Conservation (phyloP, 768 basidiomycete species). For the Termitomyces sp. region DNA sequence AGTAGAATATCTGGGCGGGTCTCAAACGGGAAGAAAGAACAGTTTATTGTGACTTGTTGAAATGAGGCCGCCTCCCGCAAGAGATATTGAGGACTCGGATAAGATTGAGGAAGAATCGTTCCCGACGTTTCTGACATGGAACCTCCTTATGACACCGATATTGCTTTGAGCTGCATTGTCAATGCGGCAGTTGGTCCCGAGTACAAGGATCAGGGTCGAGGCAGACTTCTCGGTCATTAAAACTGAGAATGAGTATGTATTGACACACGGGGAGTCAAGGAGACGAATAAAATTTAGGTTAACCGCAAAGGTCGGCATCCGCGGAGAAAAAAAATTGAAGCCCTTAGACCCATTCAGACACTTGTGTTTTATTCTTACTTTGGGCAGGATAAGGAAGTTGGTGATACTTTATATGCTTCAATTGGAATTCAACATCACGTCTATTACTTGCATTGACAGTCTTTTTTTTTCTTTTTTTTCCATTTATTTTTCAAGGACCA, state of each 20-base stretch:
- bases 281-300: background rate
- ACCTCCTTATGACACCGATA: background rate
- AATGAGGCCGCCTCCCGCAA: background rate
- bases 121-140: constrained; percentile 1
- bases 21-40: background rate
- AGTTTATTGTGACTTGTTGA: background rate
- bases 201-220: background rate
- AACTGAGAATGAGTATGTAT: background rate
- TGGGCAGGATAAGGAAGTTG: background rate
- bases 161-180: background rate
- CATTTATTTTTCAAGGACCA: too few species aligned
- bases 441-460: background rate
- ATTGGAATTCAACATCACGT: background rate
- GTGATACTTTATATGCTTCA: background rate
- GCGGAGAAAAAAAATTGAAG: background rate
- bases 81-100: too few species aligned
- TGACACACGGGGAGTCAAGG: background rate
- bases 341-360: background rate
- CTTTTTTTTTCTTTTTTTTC: too few species aligned
- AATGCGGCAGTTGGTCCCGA: background rate
- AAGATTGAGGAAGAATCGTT: background rate
- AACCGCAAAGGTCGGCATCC: background rate
- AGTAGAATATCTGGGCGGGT: background rate
- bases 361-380: background rate
- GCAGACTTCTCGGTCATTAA: background rate